Percentiles rank a stretch among this genome's conserved stretches.
Evolutionary conservation across 108 stramenopile species (phyloP).

Genomic region (Fistulifera solaris): DNA sequence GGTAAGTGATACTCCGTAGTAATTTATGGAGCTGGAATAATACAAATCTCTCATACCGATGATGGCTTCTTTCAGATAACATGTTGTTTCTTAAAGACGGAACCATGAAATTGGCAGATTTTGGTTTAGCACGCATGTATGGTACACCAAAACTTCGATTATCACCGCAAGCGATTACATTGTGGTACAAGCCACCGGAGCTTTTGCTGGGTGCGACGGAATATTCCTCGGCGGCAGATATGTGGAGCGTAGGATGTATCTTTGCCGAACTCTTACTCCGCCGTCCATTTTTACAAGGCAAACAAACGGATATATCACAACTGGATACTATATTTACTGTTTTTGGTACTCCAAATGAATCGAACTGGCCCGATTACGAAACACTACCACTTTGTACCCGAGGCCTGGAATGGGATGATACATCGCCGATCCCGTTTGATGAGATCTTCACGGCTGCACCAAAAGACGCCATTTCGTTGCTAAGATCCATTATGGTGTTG

Average conservation of each 20-base stretch:
- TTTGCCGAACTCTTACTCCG: conserved; percentile 88
- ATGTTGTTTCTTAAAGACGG: conserved; percentile 70
- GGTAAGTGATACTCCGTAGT: conserved; percentile 18
- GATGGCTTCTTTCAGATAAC: not conserved
- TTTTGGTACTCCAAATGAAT: conserved; percentile 81
- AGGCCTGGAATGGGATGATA: conserved; percentile 71
- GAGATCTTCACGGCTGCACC: conserved; percentile 85
- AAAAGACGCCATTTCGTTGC: conserved; percentile 69
- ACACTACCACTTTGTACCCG: conserved; percentile 63
- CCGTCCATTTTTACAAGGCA: conserved; percentile 82
- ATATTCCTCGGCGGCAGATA: conserved; percentile 87
- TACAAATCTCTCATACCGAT: not conserved
- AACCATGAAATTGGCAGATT: conserved; percentile 87
- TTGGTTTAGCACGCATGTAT: conserved; percentile 80
- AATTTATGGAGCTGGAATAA: not conserved
- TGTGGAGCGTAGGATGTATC: conserved; percentile 94
- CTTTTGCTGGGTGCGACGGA: conserved; percentile 84
- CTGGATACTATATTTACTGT: conserved; percentile 83
- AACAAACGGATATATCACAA: conserved; percentile 71
- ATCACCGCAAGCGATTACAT: conserved; percentile 86
- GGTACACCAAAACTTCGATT: conserved; percentile 78
- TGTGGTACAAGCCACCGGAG: conserved; percentile 96
- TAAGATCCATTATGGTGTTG: conserved; percentile 70
- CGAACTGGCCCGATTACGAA: conserved; percentile 82
- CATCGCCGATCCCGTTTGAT: conserved; percentile 74